Percentiles rank a stretch among this genome's conserved stretches.
Conservation (phyloP, 1,139 yeast genomes). For the Ogataea hybrid region DNA sequence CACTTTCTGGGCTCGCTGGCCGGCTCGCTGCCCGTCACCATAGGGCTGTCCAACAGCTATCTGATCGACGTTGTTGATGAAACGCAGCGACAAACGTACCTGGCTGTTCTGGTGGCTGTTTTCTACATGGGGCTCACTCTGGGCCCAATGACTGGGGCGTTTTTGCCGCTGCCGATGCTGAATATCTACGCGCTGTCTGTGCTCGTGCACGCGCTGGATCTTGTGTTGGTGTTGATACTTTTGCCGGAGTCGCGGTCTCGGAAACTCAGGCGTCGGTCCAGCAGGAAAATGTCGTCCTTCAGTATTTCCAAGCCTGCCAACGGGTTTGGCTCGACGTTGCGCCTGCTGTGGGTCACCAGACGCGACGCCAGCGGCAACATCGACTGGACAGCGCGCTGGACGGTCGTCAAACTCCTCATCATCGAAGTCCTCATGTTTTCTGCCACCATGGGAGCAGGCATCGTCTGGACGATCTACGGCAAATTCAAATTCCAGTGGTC, state of each 20-base stretch:
- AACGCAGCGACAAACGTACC: slow-evolving; percentile 47
- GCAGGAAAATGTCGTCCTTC: slow-evolving; percentile 36
- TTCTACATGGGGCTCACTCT: slow-evolving; percentile 58
- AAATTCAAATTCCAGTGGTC: slow-evolving; percentile 60
- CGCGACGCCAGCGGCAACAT: slow-evolving; percentile 27
- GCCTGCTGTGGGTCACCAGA: slow-evolving; percentile 40
- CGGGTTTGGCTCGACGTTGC: slow-evolving; percentile 47
- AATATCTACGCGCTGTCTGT: slow-evolving; percentile 20
- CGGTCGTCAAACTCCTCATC: slow-evolving; percentile 44
- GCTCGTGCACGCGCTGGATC: background rate
- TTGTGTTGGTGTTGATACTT: slow-evolving; percentile 34
- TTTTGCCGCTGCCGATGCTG: slow-evolving; percentile 20
- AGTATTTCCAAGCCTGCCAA: slow-evolving; percentile 9
- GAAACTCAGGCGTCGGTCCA: slow-evolving; percentile 45
- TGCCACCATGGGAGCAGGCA: slow-evolving; percentile 41
- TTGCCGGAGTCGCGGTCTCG: slow-evolving; percentile 61
- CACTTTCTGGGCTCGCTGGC: slow-evolving; percentile 45
- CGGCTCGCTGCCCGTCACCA: slow-evolving; percentile 54
- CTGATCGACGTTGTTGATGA: slow-evolving; percentile 64
- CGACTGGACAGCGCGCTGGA: slow-evolving; percentile 40
- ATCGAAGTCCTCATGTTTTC: slow-evolving; percentile 46
- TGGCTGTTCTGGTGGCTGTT: slow-evolving; percentile 58
- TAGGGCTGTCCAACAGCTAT: slow-evolving; percentile 58
- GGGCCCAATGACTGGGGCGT: slow-evolving; percentile 64
- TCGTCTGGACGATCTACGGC: slow-evolving; percentile 54